Evolutionary conservation across 768 basidiomycete species (phyloP).

Genomic region (Suillus subaureus): DNA sequence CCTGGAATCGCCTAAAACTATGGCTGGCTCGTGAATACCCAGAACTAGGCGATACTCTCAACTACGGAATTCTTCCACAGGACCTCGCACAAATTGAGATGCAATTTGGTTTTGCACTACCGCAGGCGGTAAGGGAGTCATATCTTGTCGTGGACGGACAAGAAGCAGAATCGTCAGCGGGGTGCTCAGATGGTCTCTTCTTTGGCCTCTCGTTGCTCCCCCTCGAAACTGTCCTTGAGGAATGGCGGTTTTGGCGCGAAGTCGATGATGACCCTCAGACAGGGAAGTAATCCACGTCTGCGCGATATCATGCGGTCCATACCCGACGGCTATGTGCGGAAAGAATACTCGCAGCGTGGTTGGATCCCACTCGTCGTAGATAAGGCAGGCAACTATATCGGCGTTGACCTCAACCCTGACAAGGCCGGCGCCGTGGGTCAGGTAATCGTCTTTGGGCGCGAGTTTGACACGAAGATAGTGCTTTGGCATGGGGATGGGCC

Average conservation of each 20-base stretch:
- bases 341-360: constrained; percentile 89
- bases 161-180: constrained; percentile 86
- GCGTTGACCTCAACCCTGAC: constrained; percentile 89
- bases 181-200: constrained; percentile 89
- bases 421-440: constrained; percentile 80
- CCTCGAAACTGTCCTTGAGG: constrained; percentile 89
- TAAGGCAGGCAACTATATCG: constrained; percentile 94
- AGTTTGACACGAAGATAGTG: constrained; percentile 97
- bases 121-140: constrained; percentile 86
- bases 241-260: constrained; percentile 96
- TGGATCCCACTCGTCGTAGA: constrained; percentile 97
- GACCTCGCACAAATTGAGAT: constrained; percentile 83
- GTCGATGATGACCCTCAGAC: constrained; percentile 88
- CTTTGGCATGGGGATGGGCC: constrained; percentile 90
- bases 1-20: constrained; percentile 82
- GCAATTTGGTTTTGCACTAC: constrained; percentile 83
- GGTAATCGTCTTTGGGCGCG: constrained; percentile 98
- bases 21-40: constrained; percentile 89
- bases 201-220: constrained; percentile 94
- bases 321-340: constrained; percentile 86
- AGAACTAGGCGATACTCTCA: constrained; percentile 93
- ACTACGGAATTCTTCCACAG: constrained; percentile 82
- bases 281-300: constrained; percentile 74
- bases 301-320: constrained; percentile 83
- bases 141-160: constrained; percentile 91